Percentiles rank a stretch among this genome's conserved stretches.
These are phyloP conservation scores for Tolypocladium endophyticum DNA, from an alignment of 2,329 filamentous ascomycete species.

Conservation along the genomic window DNA sequence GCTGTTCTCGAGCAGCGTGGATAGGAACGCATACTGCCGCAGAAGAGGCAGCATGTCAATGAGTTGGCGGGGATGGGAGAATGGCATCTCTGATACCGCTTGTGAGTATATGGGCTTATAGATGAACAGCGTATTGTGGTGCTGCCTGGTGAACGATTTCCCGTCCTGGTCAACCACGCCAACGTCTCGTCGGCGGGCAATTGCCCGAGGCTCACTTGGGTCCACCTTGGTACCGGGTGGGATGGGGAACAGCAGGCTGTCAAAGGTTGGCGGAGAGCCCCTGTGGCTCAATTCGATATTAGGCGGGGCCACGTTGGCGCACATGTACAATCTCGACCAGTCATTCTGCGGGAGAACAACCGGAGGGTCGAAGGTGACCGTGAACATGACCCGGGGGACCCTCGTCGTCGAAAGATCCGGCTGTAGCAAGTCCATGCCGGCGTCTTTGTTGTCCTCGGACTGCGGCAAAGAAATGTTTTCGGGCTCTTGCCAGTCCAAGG, in stretches of 20 bases:
- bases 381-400: constrained; percentile 63
- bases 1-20: constrained; percentile 50
- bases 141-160: constrained; percentile 21
- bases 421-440: constrained; percentile 42
- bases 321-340: constrained; percentile 51
- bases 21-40: constrained; percentile 65
- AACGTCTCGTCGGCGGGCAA: constrained; percentile 38
- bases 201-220: constrained; percentile 45
- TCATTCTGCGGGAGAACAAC: constrained; percentile 57
- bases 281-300: constrained; percentile 20
- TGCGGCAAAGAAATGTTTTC: constrained; percentile 48
- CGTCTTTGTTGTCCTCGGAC: constrained; percentile 35
- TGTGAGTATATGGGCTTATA: constrained; percentile 65
- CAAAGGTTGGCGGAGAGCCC: constrained; percentile 35
- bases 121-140: constrained; percentile 55
- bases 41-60: constrained; percentile 62
- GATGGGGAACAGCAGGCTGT: constrained; percentile 47
- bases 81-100: constrained; percentile 56
- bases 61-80: constrained; percentile 69
- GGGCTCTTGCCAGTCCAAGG: constrained; percentile 65
- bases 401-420: constrained; percentile 34
- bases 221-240: constrained; percentile 37
- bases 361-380: constrained; percentile 64
- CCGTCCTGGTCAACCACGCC: constrained; percentile 25
- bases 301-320: constrained; percentile 36